These are phyloP conservation scores for Guyanaporus albipodus DNA, from an alignment of 768 basidiomycete species.

Conservation along the genomic window DNA sequence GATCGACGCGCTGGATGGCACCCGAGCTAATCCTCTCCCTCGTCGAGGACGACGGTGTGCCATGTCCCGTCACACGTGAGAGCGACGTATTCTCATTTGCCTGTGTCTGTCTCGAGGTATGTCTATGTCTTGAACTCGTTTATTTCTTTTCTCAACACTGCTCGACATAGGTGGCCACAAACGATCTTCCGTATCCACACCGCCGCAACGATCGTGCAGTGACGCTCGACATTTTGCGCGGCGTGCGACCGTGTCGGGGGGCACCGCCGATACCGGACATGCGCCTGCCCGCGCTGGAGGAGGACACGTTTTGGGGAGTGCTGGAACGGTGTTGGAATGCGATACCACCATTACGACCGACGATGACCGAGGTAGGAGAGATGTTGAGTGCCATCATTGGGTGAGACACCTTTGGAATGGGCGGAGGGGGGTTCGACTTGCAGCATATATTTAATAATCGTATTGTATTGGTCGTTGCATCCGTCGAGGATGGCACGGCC, in stretches of 20 bases:
- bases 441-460: no score
- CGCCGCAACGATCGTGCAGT: constrained; percentile 55
- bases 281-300: constrained; percentile 14
- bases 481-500: no score
- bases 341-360: constrained; percentile 36
- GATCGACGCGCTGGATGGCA: constrained; percentile 41
- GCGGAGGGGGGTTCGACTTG: no score
- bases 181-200: constrained; percentile 48
- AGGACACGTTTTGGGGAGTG: constrained; percentile 40
- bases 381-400: constrained; percentile 10
- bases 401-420: no score
- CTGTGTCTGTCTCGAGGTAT: constrained; percentile 56
- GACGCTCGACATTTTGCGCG: constrained; percentile 50
- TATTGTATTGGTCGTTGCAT: no score
- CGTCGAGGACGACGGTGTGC: constrained; percentile 41
- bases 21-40: constrained; percentile 53
- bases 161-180: constrained; percentile 43
- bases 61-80: constrained; percentile 44
- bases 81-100: constrained; percentile 63
- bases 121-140: background rate
- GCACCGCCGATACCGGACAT: constrained; percentile 19
- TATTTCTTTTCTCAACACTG: background rate
- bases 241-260: constrained; percentile 43
- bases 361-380: constrained; percentile 37
- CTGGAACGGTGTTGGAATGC: constrained; percentile 46